These are phyloP conservation scores for Quercus tomentella DNA, from an alignment of 331 rosid genomes.

Conservation along the genomic window DNA sequence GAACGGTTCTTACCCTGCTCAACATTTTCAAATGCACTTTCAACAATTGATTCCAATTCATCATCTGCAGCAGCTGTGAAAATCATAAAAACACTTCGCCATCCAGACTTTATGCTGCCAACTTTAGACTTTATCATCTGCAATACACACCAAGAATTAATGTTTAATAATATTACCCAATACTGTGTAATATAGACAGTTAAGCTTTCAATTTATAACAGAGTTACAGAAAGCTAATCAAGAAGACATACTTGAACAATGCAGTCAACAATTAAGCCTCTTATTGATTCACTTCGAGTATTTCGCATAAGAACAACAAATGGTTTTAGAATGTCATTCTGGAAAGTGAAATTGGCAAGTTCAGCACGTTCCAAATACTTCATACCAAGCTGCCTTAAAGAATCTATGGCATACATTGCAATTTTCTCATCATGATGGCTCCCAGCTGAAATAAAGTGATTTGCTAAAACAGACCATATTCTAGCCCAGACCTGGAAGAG, in stretches of 20 bases:
- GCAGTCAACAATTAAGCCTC: slow-evolving; percentile 96
- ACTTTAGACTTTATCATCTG: slow-evolving; percentile 99
- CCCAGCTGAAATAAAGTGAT: slow-evolving; percentile 96
- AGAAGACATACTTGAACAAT: slow-evolving; percentile 77
- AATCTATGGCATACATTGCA: slow-evolving; percentile 97
- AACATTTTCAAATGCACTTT: slow-evolving; percentile 98
- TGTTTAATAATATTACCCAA: neutral
- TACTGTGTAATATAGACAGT: slow-evolving; percentile 1
- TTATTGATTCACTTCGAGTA: slow-evolving; percentile 87
- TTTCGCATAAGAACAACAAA: slow-evolving; percentile 99
- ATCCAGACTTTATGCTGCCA: slow-evolving; percentile 96
- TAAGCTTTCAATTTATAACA: neutral
- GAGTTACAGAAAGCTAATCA: neutral
- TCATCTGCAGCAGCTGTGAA: slow-evolving; percentile 99
- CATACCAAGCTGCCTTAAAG: slow-evolving; percentile 95
- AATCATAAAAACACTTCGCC: slow-evolving; percentile 98
- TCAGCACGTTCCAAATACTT: slow-evolving; percentile 99
- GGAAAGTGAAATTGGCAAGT: slow-evolving; percentile 94
- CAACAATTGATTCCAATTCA: slow-evolving; percentile 91
- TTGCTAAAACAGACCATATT: slow-evolving; percentile 96
- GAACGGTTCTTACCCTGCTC: slow-evolving; percentile 78
- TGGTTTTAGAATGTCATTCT: slow-evolving; percentile 98
- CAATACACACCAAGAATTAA: slow-evolving; percentile 25
- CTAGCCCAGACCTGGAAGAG: slow-evolving; percentile 96
- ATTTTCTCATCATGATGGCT: slow-evolving; percentile 97